Base-by-base conservation (phyloP, 164 flowering plant genomes). In the Kingdonia uniflora region DNA sequence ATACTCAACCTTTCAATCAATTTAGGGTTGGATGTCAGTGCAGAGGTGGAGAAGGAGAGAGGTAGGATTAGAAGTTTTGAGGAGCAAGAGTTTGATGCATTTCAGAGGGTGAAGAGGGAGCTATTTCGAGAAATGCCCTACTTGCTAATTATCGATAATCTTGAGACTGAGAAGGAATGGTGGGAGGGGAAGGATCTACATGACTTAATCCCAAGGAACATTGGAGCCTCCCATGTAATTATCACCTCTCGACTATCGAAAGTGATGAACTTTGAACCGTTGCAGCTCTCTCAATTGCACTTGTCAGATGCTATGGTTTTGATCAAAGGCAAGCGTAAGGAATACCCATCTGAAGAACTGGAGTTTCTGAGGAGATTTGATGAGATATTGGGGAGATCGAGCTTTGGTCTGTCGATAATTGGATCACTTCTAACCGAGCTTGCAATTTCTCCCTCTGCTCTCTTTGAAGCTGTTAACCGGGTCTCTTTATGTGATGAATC, bases 101-200 rank as follows among this genome's bases (percentile, higher is more conserved):
- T 89, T 64, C 86, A 84, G 65, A 76, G 90, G 55, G 84, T 89
- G 5, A 89, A 80, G 71, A 71, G 86, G 55, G 97, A 85, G 74
- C 49, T 89, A 20, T 89, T 85, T 57, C 43, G 92, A 12, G 97
- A 89, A 66, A 71, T 77, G 73, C 95, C 97, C 5, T 89, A 85
- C 53, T 62, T 89, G 54, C 54, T 89, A 33, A 78, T 89, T 23
- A 82, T 89, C 15, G 97, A 89, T 56, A 82, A 86, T 65, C 90
- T 86, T 40, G 92, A 85, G 64, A 71, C 80, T 1, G 92, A 84
- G 62, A 79, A 63, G 52, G 97, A 89, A 55, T 85, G 95, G 95
- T 83, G 95, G 91, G 97, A 88, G 53, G 89, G 82, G 49, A 85
- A 80, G 66, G 89, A 78, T 70, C 58, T 85, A 16, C 79, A 79